These are phyloP conservation scores for Mucor racemosus DNA, from an alignment of 371 early-diverging fungal species.

Conservation along the genomic window DNA sequence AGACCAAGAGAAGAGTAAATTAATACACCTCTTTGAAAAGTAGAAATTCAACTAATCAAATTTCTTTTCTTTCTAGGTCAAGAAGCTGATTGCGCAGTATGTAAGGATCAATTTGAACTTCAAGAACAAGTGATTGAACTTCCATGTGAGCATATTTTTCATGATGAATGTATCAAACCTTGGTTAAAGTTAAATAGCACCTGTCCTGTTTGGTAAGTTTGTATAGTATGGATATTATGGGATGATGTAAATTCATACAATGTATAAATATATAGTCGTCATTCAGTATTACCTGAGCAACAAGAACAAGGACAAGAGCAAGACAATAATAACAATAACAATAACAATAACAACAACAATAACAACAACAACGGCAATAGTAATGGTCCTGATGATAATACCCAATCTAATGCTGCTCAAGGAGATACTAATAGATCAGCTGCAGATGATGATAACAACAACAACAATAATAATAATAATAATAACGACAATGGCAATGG, in stretches of 20 bases:
- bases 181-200: conserved; percentile 89
- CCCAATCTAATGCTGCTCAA: not conserved
- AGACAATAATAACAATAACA: conserved; percentile 1
- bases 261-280: conserved; percentile 30
- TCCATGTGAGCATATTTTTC: conserved; percentile 87
- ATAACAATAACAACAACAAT: not conserved
- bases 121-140: conserved; percentile 64
- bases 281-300: conserved; percentile 37
- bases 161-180: conserved; percentile 84
- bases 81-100: conserved; percentile 74
- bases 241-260: too few species aligned
- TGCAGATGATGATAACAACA: conserved; percentile 3
- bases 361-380: conserved; percentile 7
- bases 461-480: not conserved
- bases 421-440: conserved; percentile 7
- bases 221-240: not conserved
- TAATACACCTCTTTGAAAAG: not conserved
- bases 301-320: conserved; percentile 1
- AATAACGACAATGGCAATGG: not conserved
- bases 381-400: conserved; percentile 13
- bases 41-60: not conserved
- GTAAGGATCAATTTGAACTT: conserved; percentile 78
- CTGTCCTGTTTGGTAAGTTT: conserved; percentile 86
- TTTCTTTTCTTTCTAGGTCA: conserved; percentile 28
- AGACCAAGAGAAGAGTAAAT: conserved; percentile 53